Conservation (phyloP, 2,329 filamentous ascomycete genomes). For the Colletotrichum phormii region DNA sequence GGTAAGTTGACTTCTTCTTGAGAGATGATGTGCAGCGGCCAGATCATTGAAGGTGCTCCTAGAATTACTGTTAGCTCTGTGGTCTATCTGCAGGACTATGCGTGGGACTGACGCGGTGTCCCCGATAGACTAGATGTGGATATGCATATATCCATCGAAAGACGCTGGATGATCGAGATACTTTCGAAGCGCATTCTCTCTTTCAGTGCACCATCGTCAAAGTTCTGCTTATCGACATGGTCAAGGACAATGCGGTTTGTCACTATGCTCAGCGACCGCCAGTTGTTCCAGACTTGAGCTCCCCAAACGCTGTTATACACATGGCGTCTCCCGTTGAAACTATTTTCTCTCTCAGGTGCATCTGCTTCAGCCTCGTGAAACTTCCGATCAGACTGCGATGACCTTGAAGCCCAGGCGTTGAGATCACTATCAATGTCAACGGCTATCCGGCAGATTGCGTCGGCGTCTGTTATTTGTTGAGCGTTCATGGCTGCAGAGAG, state of each 20-base stretch:
- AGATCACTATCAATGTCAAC: conserved; percentile 12
- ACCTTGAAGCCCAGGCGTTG: neutral
- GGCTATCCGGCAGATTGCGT: conserved; percentile 23
- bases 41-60: conserved; percentile 30
- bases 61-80: neutral
- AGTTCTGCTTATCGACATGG: neutral
- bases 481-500: conserved; percentile 39
- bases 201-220: neutral
- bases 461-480: conserved; percentile 29
- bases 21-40: conserved; percentile 37
- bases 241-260: conserved; percentile 34
- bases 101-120: conserved; percentile 2
- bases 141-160: conserved; percentile 14
- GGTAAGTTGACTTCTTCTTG: conserved; percentile 33
- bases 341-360: neutral
- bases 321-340: conserved; percentile 36
- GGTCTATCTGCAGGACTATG: neutral
- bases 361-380: neutral
- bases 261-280: conserved; percentile 37
- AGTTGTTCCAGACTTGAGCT: conserved; percentile 41
- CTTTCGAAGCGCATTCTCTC: neutral
- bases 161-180: neutral
- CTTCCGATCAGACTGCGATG: neutral
- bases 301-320: conserved; percentile 34
- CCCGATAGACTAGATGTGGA: neutral